These are phyloP conservation scores for Anethum foeniculum DNA, from an alignment of 140 eudicot genomes.

Conservation along the genomic window DNA sequence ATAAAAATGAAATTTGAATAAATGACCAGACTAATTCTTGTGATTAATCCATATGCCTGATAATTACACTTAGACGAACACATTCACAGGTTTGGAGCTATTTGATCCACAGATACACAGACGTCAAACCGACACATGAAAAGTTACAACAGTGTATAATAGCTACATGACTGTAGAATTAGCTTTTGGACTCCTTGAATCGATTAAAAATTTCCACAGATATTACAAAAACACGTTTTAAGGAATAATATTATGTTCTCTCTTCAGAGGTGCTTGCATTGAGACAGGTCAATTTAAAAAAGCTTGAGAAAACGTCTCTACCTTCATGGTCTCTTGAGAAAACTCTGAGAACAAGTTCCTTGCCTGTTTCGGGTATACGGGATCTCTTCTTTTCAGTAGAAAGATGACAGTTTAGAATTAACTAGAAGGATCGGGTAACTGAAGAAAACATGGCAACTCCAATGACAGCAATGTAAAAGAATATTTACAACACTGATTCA, in stretches of 20 bases:
- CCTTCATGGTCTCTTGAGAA: background rate
- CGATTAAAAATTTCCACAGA: background rate
- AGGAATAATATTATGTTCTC: background rate
- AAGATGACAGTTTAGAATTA: background rate
- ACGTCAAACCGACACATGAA: background rate
- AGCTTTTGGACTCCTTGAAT: background rate
- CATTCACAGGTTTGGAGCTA: background rate
- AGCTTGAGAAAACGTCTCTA: background rate
- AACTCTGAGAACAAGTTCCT: background rate
- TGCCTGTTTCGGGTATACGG: background rate
- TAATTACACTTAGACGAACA: background rate
- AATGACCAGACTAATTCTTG: background rate
- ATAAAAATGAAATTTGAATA: background rate
- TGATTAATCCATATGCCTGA: background rate
- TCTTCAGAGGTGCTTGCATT: background rate
- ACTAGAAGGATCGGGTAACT: background rate
- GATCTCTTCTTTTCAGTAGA: background rate
- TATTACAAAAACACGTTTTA: background rate
- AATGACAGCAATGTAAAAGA: background rate
- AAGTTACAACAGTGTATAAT: background rate
- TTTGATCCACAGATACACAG: background rate
- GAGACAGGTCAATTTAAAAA: background rate
- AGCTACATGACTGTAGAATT: background rate
- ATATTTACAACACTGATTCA: conserved; percentile 12
- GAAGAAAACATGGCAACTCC: background rate